Evolutionary conservation across 2,329 filamentous ascomycete species (phyloP), one percentile per base, ranked within the genome.

Genomic region (Aplosporella prunicola): DNA sequence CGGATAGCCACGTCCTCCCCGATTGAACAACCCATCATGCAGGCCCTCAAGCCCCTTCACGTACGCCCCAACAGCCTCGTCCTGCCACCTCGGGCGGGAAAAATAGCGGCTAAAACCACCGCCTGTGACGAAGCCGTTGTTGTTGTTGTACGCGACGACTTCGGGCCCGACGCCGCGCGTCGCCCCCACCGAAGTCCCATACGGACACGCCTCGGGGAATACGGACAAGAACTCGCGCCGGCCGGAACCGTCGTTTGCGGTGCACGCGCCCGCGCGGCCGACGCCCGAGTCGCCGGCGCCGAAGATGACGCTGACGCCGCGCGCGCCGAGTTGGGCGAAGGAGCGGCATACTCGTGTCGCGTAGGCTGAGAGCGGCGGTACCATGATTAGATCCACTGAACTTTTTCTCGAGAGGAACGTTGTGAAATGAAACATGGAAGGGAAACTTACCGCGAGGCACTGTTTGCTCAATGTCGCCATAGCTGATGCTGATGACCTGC

Each of bases 151-250:
- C 4, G 32, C 32, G 4, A 35, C 32, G 11, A 63, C 64, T 43
- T 80, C 78, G 1, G 75, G 75, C 42, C 65, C 51, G 27, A 68
- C 61, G 44, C 63, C 57, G 43, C 64, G 60, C 1, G 75, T 78
- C 2, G 72, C 79, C 5, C 80, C 80, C 1, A 84, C 72, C 2
- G 70, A 61, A 0, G 80, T 84, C 5, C 83, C 71, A 53, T 74
- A 84, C 0, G 79, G 80, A 47, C 80, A 85, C 0, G 71, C 70
- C 0, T 71, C 72, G 0, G 80, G 80, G 56, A 83, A 85, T 5
- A 67, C 69, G 1, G 77, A 68, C 20, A 76, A 61, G 50, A 79
- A 76, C 14, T 68, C 63, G 8, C 68, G 68, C 1, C 62, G 68
- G 41, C 72, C 66, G 28, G 59, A 64, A 14, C 76, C 77, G 40